Base-by-base conservation (phyloP, 148 eudicot species). In the Diospyros kaki region DNA sequence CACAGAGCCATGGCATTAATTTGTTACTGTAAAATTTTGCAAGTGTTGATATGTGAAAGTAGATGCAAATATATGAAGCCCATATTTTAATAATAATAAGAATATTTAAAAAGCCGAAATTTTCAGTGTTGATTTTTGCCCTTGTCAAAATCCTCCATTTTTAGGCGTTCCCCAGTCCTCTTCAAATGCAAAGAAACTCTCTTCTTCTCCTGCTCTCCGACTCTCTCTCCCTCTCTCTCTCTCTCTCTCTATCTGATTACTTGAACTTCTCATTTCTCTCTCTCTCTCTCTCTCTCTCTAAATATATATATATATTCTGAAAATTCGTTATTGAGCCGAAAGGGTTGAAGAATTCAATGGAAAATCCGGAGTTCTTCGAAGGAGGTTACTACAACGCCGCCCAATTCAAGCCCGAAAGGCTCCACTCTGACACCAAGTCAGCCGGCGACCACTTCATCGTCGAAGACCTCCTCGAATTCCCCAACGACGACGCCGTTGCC, bases 391-490 rank as follows among this genome's bases (percentile, higher is more conserved):
- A 38, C 63, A 68, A 61, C 18, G 9, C 73, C 18, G 9, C 73
- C 8, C 82, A 82, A 73, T 75, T 77, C 76, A 61, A 81, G n/a
- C 68, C 79, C 2, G 84, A 81, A 50, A 84, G 69, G 13, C 61
- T 69, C 8, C 80, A 75, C 38, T 73, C 76, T 43, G 83, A 79
- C 8, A 51, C 66, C 41, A 80, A 82, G 69, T 61, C 81, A 59
- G 43, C 60, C 61, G 83, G 67, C 9, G 97, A 89, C 75, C 78
- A 86, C 67, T 93, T 93, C 65, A 55, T 81, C 56, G 82, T 93
- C 40, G 98, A 93, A 1, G 98, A 93, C 83, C 93, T 93, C 63
- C 84, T 93, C 5, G 90, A 89, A 79, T 86, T 87, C 80, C 86
- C 96, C 4, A 84, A 83, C 52, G 90, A 87, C 43, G 95, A 89